These are phyloP conservation scores for Peribolospora baueri DNA, from an alignment of 768 basidiomycete genomes.

Conservation along the genomic window DNA sequence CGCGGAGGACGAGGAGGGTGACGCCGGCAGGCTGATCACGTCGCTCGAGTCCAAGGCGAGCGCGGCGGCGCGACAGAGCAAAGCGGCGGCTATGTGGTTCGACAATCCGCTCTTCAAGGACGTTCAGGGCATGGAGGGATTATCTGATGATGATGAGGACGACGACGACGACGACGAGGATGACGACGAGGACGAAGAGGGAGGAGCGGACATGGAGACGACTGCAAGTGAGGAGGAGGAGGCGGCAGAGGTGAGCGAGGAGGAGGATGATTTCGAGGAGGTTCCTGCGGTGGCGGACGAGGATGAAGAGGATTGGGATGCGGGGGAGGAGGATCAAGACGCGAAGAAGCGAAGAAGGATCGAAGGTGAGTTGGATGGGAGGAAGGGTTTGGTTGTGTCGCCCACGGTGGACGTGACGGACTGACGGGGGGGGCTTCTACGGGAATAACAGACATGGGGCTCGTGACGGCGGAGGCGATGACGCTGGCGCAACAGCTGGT, in stretches of 20 bases:
- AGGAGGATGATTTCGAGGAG: constrained; percentile 12
- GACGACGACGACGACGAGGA: constrained; percentile 22
- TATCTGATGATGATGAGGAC: constrained; percentile 22
- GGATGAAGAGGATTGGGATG: constrained; percentile 14
- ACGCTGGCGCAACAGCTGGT: constrained; percentile 74
- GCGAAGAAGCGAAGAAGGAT: constrained; percentile 46
- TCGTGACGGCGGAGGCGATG: constrained; percentile 69
- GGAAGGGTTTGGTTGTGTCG: too few relatives aligned
- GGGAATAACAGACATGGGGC: constrained; percentile 37
- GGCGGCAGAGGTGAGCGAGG: constrained; percentile 10
- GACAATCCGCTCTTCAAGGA: constrained; percentile 71
- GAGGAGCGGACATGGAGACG: constrained; percentile 10
- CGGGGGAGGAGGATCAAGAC: constrained; percentile 32
- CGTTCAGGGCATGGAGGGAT: constrained; percentile 23
- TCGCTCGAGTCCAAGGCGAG: constrained; percentile 23
- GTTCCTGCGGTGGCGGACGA: constrained; percentile 18
- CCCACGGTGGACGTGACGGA: neutral
- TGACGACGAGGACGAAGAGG: constrained; percentile 16
- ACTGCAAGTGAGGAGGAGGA: constrained; percentile 16
- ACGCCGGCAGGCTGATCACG: constrained; percentile 32
- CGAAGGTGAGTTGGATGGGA: constrained; percentile 28
- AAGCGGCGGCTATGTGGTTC: constrained; percentile 74
- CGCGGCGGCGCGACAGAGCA: constrained; percentile 21
- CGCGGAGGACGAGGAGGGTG: constrained; percentile 17
- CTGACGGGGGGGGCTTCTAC: neutral